phyloP scores from a whole-genome alignment of 768 basidiomycete species.

The Tubosaeta brunneosetosa region DNA sequence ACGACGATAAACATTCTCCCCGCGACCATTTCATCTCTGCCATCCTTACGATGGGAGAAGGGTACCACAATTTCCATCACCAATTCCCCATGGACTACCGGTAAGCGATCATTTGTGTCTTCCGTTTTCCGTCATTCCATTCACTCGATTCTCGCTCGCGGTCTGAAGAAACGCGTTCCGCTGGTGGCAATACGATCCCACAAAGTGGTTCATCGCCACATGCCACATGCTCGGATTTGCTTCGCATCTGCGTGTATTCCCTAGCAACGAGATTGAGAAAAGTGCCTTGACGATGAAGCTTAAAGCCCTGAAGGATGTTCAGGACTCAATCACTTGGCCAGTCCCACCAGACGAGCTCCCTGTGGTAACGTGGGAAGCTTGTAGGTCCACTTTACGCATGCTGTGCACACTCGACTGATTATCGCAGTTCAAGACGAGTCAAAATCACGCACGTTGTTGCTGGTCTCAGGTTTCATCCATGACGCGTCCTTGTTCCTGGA shows the following conservation, averaged over 20 bases:
- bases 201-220: conserved; percentile 75
- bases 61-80: conserved; percentile 76
- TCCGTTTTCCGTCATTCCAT: neutral
- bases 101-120: conserved; percentile 1
- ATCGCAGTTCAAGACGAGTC: conserved; percentile 62
- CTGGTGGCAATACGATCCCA: conserved; percentile 72
- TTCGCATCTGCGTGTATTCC: conserved; percentile 78
- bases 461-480: conserved; percentile 84
- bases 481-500: conserved; percentile 71
- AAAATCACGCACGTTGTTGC: conserved; percentile 57
- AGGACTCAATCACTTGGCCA: conserved; percentile 65
- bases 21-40: conserved; percentile 80
- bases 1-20: conserved; percentile 75
- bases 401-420: neutral
- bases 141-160: conserved; percentile 3
- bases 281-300: conserved; percentile 80
- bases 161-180: conserved; percentile 57
- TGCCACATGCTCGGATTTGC: conserved; percentile 66
- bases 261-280: conserved; percentile 83
- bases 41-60: conserved; percentile 69
- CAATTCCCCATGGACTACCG: conserved; percentile 77
- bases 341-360: conserved; percentile 55
- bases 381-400: conserved; percentile 38
- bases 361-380: conserved; percentile 76
- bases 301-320: conserved; percentile 60